Base-by-base conservation (phyloP, 495 filamentous ascomycete species). In the Saxophila tyrrhenica region DNA sequence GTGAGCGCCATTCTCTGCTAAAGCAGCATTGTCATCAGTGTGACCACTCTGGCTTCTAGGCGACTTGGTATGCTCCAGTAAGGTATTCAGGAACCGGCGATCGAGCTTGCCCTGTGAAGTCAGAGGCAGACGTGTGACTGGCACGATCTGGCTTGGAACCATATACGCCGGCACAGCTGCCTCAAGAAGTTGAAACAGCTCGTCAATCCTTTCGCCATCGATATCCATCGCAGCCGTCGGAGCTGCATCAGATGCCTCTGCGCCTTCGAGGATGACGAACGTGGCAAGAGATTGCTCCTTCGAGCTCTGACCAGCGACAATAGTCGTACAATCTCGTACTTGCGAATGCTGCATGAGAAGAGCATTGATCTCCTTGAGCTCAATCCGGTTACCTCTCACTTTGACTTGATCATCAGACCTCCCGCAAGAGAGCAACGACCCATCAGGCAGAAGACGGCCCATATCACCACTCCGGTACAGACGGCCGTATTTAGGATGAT, bases 331-430 rank as follows among this genome's bases (percentile, higher is more conserved):
- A 52, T 85, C 72, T 8, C 61, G 51, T 3, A 80, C 76, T 19
- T 61, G 23, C 0, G 48, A 47, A 7, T 70, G 68, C 17, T 68
- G 67, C 1, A 80, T 56, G 10, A 87, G 58, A 17, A 65, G 66
- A n/a, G 70, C 67, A 46, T 79, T 84, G 35, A 95, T 84, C 66
- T 96, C 91, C 2, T 77, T 57, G 2, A 63, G 47, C 54, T 63
- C 60, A 29, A 63, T 49, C 9, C 60, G 53, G 56, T 89, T 82
- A 1, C 88, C 88, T 21, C 87, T 78, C 23, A 94, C 72, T 59
- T 92, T 94, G 62, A 94, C 79, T 71, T 90, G 88, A 90, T 84
- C 84, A 59, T 94, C 87, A 0, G 78, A 71, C 16, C 87, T 76
- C 15, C 86, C 84, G n/a, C 80, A 68, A 57, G 87, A 89, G 24